Evolutionary conservation across 495 filamentous ascomycete genomes (phyloP), one percentile per base, ranked within the genome.

Genomic region (Copromyces sp.): DNA sequence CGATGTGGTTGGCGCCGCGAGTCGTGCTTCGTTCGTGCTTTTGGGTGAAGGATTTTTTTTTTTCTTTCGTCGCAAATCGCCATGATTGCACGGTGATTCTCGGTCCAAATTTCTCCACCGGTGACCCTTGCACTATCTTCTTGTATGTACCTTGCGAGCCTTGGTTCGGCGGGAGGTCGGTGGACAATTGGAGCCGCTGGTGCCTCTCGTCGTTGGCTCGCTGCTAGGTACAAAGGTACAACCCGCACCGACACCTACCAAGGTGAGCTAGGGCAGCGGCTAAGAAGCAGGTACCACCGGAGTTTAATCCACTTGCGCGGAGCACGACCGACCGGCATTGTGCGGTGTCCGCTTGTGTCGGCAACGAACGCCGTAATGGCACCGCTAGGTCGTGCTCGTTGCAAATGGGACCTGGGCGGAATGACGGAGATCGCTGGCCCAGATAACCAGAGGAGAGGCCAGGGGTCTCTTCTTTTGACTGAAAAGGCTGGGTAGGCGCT

Each of bases 1-100:
- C 24, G 53, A 53, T 70, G 68, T 70, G 68, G 68, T 68, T 69
- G 72, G 69, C 44, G 65, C 41, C 72, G 69, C 69, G 44, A 71
- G 72, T 69, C 71, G 71, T 45, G 71, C 68, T 68, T 73, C 68
- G 38, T 71, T 69, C 69, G 72, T 61, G 53, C 53, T 35, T 35
- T 61, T 59, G 24, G 29, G 24, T 29, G 11, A 59, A 59, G 47
- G 47, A 35, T 35, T 61, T 61, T 61, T 61, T 35, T 16, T 3
- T 6, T 41, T 16, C 3, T 7, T 32, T 70, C 24, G 24, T 70
- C 32, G 69, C 69, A 45, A 42, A 42, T 35, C 42, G 40, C 29
- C 16, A 32, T 70, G 9, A 41, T 47, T 29, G 69, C 53, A 61
- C 53, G 53, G 53, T 61, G 53, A 61, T 61, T 32, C 53, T 61